phyloP scores from a whole-genome alignment of 257 asterid species.

The Solanum chilense region DNA sequence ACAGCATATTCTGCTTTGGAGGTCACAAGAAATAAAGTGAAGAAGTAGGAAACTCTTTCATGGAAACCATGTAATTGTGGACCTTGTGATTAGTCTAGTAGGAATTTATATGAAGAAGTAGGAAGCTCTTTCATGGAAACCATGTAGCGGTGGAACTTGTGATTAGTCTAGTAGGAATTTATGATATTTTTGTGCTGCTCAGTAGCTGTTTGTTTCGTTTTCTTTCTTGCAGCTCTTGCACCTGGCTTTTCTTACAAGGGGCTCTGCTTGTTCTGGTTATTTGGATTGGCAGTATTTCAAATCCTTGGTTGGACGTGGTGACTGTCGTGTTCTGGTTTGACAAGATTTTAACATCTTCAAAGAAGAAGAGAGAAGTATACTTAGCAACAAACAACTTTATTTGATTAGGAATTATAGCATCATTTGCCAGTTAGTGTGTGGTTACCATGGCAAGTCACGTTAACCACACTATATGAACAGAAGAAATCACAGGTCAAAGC shows the following conservation, averaged over 20 bases:
- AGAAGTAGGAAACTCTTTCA: neutral
- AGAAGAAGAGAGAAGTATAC: neutral
- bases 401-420: neutral
- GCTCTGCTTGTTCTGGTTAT: conserved; percentile 13
- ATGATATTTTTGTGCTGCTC: neutral
- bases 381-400: conserved; percentile 8
- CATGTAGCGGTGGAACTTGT: too few species aligned
- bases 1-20: neutral
- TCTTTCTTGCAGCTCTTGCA: conserved; percentile 20
- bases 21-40: neutral
- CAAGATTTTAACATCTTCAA: neutral
- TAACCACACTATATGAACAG: conserved; percentile 7
- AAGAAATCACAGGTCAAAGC: conserved; percentile 34
- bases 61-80: too few species aligned
- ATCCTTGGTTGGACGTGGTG: conserved; percentile 11
- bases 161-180: neutral
- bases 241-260: conserved; percentile 13
- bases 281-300: conserved; percentile 18
- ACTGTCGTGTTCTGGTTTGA: neutral
- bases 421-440: conserved; percentile 6
- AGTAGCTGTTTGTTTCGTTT: neutral
- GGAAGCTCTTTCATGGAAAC: too few species aligned
- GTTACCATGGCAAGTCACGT: conserved; percentile 4
- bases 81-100: neutral
- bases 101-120: neutral